Conservation (phyloP, 306 rosid genomes). For the Trichosanthes cucumerina region DNA sequence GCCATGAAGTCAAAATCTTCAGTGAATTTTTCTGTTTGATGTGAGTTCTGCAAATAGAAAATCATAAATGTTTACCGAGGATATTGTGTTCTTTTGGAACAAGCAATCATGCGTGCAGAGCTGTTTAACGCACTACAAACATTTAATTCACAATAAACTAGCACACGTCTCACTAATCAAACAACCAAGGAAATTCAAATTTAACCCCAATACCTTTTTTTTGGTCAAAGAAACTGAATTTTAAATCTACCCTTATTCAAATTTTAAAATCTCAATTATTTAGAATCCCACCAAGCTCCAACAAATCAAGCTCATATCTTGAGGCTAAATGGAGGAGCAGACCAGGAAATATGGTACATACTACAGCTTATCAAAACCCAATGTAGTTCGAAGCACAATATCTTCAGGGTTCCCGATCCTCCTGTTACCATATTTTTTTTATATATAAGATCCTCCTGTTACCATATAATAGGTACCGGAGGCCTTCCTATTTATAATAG, state of each 20-base stretch:
- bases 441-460: not conserved
- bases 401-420: not conserved
- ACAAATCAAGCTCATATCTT: not conserved
- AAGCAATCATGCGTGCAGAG: not conserved
- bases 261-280: not conserved
- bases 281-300: not conserved
- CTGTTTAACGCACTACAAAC: not conserved
- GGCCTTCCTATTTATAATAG: not conserved
- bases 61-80: conserved; percentile 3
- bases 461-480: not conserved
- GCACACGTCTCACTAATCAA: not conserved
- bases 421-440: not conserved
- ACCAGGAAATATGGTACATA: not conserved
- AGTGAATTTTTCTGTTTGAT: conserved; percentile 50
- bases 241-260: not conserved
- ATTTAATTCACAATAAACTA: not conserved
- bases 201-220: not conserved
- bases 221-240: no score
- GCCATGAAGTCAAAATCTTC: conserved; percentile 92
- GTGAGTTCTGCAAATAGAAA: conserved; percentile 46
- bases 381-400: not conserved
- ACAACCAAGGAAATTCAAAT: not conserved
- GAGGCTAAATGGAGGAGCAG: not conserved
- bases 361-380: not conserved
- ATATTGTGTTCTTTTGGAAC: not conserved